Conservation (phyloP, 352 stramenopile species). For the Phytophthora uliginosa region DNA sequence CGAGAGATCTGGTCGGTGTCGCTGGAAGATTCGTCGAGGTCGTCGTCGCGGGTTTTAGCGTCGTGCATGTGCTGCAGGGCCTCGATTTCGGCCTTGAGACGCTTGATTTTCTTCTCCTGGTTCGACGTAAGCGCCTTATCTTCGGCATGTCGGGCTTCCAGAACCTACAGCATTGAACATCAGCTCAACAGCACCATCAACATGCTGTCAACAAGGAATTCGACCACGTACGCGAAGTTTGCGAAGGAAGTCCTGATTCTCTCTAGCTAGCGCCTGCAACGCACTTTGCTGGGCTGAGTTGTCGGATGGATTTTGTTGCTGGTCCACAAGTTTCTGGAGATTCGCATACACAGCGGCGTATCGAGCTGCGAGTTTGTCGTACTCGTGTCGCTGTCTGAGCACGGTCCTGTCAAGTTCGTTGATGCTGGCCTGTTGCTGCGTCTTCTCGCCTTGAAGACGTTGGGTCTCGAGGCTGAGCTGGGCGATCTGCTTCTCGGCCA, state of each 20-base stretch:
- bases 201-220: neutral
- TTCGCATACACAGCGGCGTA: conserved; percentile 66
- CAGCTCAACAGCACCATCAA: neutral
- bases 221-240: conserved; percentile 53
- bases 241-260: conserved; percentile 78
- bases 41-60: conserved; percentile 44
- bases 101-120: conserved; percentile 80
- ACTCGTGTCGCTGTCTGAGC: conserved; percentile 66
- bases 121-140: conserved; percentile 65
- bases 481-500: conserved; percentile 49
- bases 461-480: conserved; percentile 54
- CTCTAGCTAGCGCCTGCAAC: conserved; percentile 63
- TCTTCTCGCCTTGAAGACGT: conserved; percentile 44
- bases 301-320: conserved; percentile 24
- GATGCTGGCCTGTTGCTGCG: conserved; percentile 46
- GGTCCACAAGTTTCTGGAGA: conserved; percentile 66
- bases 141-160: conserved; percentile 67
- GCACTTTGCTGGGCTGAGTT: conserved; percentile 48
- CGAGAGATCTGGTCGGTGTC: conserved; percentile 27
- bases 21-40: conserved; percentile 30
- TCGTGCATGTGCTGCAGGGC: conserved; percentile 80
- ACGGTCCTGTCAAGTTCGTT: conserved; percentile 57
- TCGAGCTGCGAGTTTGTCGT: conserved; percentile 71
- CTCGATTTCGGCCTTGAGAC: conserved; percentile 75
- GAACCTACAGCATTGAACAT: conserved; percentile 40